Evolutionary conservation across 306 rosid genomes (phyloP), one percentile per base, ranked within the genome.

Genomic region (Hippophae gyantsensis): DNA sequence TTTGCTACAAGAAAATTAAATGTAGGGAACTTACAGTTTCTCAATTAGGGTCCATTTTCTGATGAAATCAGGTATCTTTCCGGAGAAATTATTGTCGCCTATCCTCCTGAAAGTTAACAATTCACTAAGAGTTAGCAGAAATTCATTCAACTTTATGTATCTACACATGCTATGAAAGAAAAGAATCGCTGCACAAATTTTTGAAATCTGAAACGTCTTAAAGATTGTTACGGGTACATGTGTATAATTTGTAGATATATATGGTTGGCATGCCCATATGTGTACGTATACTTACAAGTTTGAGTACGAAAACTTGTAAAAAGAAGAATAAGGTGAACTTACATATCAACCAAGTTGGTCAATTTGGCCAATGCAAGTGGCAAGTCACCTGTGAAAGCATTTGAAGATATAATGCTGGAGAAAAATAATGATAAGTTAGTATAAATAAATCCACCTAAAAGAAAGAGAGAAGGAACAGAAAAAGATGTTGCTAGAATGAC

Each of bases 311-410:
- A 18, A 18, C 23, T 18, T 18, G 1, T 18, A 18, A 18, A 18
- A 18, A 18, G 23, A 18, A 18, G 23, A 18, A 18, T 18, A 18
- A 18, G 65, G 42, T 38, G 72, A 6, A 63, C 96, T 78, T 70
- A 90, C 98, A 90, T 55, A 80, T 90, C 98, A 78, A 48, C 73
- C 80, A 90, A 80, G 63, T 90, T 79, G 51, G 66, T 85, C 79
- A 87, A 69, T 83, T 87, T 87, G 68, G 78, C 76, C 32, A 90
- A 76, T 42, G 78, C 69, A 2, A n/a, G 48, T 5, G 96, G 87
- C 79, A 90, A 76, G 68, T 66, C 79, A 72, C 96, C 96, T 0
- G 84, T 83, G 82, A 90, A 85, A 66, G 65, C 76, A 74, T 90
- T 90, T 54, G 97, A 90, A 66, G 85, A 64, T 32, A 90, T 41